Percentiles rank a stretch among this genome's conserved stretches.
phyloP scores from a whole-genome alignment of 1,139 yeast species.

The Sugiyamaella paludigena region DNA sequence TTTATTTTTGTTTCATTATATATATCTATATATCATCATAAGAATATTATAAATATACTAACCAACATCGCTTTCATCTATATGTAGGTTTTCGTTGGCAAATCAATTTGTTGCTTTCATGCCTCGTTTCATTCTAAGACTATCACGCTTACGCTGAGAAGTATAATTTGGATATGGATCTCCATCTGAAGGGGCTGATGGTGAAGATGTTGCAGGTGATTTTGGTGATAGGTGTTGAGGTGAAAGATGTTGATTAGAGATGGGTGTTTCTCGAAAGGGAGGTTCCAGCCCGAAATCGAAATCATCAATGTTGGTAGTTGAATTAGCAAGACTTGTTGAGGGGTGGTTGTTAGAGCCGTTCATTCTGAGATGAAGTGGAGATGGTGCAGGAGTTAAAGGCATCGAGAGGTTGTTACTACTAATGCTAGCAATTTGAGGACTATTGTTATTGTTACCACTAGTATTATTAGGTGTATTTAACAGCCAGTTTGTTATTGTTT shows the following conservation, averaged over 20 bases:
- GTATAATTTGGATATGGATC: conserved; percentile 33
- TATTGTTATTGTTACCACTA: background rate
- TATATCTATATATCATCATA: no score
- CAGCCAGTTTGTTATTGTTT: conserved; percentile 12
- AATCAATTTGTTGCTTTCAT: conserved; percentile 15
- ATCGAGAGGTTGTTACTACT: background rate
- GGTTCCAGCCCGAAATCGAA: conserved; percentile 13
- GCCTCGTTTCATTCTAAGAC: conserved; percentile 38
- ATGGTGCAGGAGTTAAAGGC: conserved; percentile 15
- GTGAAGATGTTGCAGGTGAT: conserved; percentile 11
- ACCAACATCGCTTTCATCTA: no score
- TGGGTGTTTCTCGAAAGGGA: conserved; percentile 12
- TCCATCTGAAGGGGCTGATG: conserved; percentile 15
- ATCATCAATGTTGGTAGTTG: conserved; percentile 4
- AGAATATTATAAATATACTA: no score
- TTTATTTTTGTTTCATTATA: no score
- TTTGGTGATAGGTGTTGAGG: conserved; percentile 11
- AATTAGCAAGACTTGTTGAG: background rate
- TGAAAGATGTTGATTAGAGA: conserved; percentile 1
- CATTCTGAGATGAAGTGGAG: conserved; percentile 8
- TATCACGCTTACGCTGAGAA: conserved; percentile 38
- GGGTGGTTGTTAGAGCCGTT: background rate
- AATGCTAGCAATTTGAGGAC: no score
- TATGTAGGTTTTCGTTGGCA: no score
- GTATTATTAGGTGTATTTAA: conserved; percentile 8